These are phyloP conservation scores for Lavandula angustifolia DNA, from an alignment of 257 asterid species.

Conservation along the genomic window DNA sequence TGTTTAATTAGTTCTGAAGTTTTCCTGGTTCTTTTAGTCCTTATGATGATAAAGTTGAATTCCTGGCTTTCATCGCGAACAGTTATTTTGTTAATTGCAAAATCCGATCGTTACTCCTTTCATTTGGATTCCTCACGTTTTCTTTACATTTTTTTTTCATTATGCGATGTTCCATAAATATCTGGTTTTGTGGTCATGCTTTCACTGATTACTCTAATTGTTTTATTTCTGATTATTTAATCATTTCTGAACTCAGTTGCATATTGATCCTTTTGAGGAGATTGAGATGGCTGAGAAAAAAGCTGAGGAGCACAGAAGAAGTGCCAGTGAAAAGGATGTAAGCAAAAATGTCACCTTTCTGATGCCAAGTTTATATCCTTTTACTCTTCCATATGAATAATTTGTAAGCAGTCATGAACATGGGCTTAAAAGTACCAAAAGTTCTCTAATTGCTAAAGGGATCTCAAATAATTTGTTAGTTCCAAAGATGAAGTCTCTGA, in stretches of 20 bases:
- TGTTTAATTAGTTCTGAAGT: constrained; percentile 13
- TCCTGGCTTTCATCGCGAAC: constrained; percentile 15
- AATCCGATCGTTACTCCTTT: background rate
- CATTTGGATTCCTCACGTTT: constrained; percentile 25
- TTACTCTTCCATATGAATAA: constrained; percentile 5
- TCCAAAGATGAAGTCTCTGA: background rate
- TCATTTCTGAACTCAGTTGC: constrained; percentile 54
- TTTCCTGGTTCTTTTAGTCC: constrained; percentile 8
- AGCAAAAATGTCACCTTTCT: constrained; percentile 37
- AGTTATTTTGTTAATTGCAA: constrained; percentile 12
- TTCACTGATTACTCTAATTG: background rate
- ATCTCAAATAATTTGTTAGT: constrained; percentile 7
- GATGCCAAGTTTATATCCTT: constrained; percentile 35
- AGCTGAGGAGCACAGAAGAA: constrained; percentile 97
- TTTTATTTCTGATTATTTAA: background rate
- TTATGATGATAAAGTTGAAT: constrained; percentile 14
- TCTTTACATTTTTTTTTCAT: background rate
- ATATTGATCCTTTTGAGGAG: constrained; percentile 94
- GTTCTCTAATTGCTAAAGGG: constrained; percentile 1
- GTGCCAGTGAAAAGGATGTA: constrained; percentile 94
- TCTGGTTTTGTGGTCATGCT: constrained; percentile 12
- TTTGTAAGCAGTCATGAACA: background rate
- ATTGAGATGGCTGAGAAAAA: constrained; percentile 70
- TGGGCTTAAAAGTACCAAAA: background rate
- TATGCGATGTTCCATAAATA: constrained; percentile 19